Conservation (phyloP, 108 stramenopile genomes). For the Nitzschia sp. region DNA sequence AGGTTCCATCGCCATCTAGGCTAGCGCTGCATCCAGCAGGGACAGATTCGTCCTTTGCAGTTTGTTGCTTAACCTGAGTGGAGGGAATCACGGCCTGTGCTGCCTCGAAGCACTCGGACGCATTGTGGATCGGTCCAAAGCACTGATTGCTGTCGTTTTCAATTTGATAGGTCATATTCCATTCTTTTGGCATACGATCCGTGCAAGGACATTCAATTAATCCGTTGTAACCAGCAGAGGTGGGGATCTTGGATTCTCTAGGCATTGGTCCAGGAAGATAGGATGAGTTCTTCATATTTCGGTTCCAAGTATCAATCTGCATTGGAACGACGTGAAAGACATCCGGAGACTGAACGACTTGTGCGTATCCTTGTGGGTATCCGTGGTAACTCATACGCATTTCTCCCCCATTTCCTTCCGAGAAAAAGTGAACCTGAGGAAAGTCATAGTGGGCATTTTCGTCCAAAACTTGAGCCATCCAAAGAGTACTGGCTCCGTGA, state of each 20-base stretch:
- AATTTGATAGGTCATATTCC: conserved; percentile 25
- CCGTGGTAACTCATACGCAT: conserved; percentile 41
- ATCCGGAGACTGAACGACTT: conserved; percentile 32
- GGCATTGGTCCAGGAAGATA: conserved; percentile 29
- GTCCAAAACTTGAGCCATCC: conserved; percentile 10
- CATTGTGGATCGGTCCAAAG: neutral
- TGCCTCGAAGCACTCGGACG: conserved; percentile 22
- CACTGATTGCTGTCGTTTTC: neutral
- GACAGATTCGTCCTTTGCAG: neutral
- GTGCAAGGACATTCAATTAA: conserved; percentile 45
- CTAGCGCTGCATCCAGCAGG: conserved; percentile 18
- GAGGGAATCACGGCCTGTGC: conserved; percentile 11
- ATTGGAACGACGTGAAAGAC: conserved; percentile 37
- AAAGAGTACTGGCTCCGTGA: neutral
- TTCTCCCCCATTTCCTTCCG: conserved; percentile 51
- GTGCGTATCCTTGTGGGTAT: conserved; percentile 48
- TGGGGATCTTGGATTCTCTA: conserved; percentile 25
- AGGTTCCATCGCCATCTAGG: conserved; percentile 21
- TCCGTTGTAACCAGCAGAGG: conserved; percentile 35
- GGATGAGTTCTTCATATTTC: conserved; percentile 26
- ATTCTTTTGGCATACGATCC: conserved; percentile 25
- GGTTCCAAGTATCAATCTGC: conserved; percentile 57
- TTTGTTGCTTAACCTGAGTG: neutral
- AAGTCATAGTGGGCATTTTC: neutral
- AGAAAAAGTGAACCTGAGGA: conserved; percentile 24